phyloP scores from a whole-genome alignment of 2,329 filamentous ascomycete species.

The Zarea fungicola region DNA sequence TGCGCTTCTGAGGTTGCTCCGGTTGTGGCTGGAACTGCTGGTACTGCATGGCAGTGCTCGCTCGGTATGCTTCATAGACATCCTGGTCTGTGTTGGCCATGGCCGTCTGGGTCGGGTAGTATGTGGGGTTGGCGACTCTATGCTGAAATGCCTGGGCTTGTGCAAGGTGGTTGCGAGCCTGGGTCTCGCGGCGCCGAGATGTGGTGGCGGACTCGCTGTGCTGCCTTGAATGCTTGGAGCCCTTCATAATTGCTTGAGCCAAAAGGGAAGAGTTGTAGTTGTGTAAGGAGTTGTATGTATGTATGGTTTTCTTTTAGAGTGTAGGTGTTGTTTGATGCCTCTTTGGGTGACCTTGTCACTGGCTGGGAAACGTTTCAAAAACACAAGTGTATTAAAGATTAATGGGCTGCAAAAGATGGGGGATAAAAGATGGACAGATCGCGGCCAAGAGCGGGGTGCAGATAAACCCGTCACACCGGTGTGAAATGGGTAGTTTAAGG shows the following conservation, averaged over 20 bases:
- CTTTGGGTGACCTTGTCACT: slow-evolving; percentile 2
- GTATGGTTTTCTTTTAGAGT: neutral
- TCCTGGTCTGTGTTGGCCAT: neutral
- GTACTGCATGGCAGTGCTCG: neutral
- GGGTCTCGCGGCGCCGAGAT: neutral
- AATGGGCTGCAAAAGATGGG: no score
- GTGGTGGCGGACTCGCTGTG: slow-evolving; percentile 3
- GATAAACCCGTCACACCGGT: slow-evolving; percentile 9
- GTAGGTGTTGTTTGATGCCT: neutral
- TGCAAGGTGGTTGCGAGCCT: slow-evolving; percentile 5
- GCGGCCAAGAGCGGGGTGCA: neutral
- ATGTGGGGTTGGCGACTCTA: neutral
- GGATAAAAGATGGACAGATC: neutral
- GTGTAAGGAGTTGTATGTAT: neutral
- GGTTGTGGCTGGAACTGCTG: neutral
- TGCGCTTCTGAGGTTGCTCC: neutral
- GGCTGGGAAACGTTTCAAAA: no score
- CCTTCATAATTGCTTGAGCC: no score
- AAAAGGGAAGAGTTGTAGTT: no score
- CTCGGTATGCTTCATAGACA: slow-evolving; percentile 4
- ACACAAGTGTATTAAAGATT: slow-evolving; percentile 1
- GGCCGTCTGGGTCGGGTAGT: neutral
- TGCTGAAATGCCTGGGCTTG: slow-evolving; percentile 6
- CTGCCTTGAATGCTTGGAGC: slow-evolving; percentile 3
- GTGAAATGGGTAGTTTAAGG: neutral